A percentile compares a stretch with the other conserved stretches of the same genome.
These are phyloP conservation scores for Exsudoporus frostii DNA, from an alignment of 768 basidiomycete species.

Conservation along the genomic window DNA sequence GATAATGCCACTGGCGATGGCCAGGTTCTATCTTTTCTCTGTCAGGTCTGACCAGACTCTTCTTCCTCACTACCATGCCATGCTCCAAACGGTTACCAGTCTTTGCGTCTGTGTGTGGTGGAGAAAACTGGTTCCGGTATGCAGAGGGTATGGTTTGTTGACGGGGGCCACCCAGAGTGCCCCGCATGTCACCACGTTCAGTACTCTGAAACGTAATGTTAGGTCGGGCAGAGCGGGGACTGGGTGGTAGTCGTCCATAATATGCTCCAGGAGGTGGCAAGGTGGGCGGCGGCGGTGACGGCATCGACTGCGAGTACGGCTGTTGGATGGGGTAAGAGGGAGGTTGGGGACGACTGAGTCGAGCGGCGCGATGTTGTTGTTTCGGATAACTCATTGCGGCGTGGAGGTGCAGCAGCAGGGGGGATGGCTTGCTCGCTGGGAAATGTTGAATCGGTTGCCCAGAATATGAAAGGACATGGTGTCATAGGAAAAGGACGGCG, in stretches of 20 bases:
- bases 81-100: slow-evolving; percentile 39
- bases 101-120: slow-evolving; percentile 35
- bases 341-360: slow-evolving; percentile 31
- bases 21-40: slow-evolving; percentile 94
- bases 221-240: slow-evolving; percentile 23
- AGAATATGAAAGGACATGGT: background rate
- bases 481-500: slow-evolving; percentile 18
- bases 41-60: slow-evolving; percentile 89
- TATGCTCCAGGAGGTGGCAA: slow-evolving; percentile 12
- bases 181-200: slow-evolving; percentile 68
- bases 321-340: slow-evolving; percentile 38
- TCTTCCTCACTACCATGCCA: slow-evolving; percentile 70
- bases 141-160: slow-evolving; percentile 44
- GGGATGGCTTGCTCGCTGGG: slow-evolving; percentile 1
- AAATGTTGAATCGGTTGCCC: background rate
- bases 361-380: slow-evolving; percentile 35
- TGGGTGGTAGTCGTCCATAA: slow-evolving; percentile 18
- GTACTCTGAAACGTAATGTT: slow-evolving; percentile 67
- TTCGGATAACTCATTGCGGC: slow-evolving; percentile 39
- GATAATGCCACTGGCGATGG: slow-evolving; percentile 94
- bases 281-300: slow-evolving; percentile 18
- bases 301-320: slow-evolving; percentile 16
- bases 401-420: background rate
- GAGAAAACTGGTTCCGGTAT: slow-evolving; percentile 45
- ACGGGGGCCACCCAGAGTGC: slow-evolving; percentile 51